Percentiles rank a stretch among this genome's conserved stretches.
Evolutionary conservation across 2,329 filamentous ascomycete species (phyloP).

Genomic region (Penicillium sp.): DNA sequence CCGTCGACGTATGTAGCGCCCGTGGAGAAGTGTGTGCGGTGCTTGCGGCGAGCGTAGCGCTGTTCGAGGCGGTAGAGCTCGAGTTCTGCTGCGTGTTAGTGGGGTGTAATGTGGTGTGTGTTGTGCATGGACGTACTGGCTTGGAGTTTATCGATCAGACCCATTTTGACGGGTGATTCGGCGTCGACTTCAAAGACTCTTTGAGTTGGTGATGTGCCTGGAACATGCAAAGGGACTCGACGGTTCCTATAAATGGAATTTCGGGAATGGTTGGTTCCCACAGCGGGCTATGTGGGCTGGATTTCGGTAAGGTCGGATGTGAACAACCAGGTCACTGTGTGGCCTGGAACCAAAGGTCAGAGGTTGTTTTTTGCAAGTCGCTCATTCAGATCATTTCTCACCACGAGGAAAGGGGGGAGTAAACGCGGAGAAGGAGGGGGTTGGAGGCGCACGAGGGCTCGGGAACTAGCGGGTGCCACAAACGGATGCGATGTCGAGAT

Average conservation of each 20-base stretch:
- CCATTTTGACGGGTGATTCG: constrained; percentile 37
- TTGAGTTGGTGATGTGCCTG: not conserved
- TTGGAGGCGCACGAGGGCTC: constrained; percentile 10
- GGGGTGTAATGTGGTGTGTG: constrained; percentile 47
- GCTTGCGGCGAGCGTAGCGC: constrained; percentile 85
- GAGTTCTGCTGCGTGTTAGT: constrained; percentile 59
- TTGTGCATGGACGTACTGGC: constrained; percentile 40
- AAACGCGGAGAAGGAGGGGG: constrained; percentile 1
- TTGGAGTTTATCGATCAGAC: constrained; percentile 50
- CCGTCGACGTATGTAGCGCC: constrained; percentile 91
- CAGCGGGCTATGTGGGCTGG: not conserved
- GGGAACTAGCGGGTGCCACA: constrained; percentile 11
- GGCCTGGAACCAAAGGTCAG: not conserved
- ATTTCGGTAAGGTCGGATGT: constrained; percentile 7
- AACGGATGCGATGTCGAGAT: not conserved
- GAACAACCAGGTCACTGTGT: not conserved
- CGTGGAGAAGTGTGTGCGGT: constrained; percentile 82
- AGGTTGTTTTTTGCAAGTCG: not conserved
- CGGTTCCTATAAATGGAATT: constrained; percentile 5
- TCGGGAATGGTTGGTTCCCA: constrained; percentile 13
- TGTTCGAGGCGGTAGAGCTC: constrained; percentile 95
- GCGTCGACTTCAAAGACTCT: not conserved
- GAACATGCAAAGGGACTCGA: not conserved
- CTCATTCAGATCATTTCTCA: not conserved
- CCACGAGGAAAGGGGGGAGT: not conserved